Percentiles rank a stretch among this genome's conserved stretches.
Conservation (phyloP, 495 filamentous ascomycete species). For the Penicillium pulvis region DNA sequence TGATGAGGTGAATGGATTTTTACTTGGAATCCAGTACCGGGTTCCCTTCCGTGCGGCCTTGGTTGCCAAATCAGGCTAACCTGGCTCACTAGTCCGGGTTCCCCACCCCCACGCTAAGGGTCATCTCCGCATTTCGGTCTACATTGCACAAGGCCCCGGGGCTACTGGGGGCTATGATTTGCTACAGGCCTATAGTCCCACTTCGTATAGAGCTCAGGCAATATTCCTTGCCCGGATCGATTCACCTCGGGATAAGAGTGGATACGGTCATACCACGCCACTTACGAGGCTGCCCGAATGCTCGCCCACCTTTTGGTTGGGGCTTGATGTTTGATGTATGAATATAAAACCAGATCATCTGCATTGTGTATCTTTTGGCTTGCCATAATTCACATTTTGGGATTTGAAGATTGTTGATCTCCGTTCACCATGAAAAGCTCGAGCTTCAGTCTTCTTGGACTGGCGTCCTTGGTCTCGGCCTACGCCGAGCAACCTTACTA, state of each 20-base stretch:
- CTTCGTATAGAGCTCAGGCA: neutral
- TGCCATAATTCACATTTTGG: no score
- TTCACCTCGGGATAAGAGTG: neutral
- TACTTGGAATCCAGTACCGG: neutral
- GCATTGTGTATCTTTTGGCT: neutral
- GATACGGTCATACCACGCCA: neutral
- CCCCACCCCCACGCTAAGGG: neutral
- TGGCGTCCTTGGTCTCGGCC: neutral
- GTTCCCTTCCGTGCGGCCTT: neutral
- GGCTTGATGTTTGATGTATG: neutral
- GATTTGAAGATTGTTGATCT: neutral
- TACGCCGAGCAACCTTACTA: conserved; percentile 11
- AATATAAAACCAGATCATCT: neutral
- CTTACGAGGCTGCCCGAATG: neutral
- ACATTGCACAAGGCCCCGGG: no score
- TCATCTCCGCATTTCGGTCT: neutral
- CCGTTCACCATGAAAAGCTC: neutral
- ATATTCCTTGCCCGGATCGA: neutral
- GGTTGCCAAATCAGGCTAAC: neutral
- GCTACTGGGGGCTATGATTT: neutral
- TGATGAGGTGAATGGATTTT: neutral
- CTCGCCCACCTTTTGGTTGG: neutral
- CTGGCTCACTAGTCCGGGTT: neutral
- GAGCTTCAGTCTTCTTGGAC: conserved; percentile 9
- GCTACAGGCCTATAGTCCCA: neutral